Conservation (phyloP, 2,329 filamentous ascomycete species). For the Claviceps sp. region DNA sequence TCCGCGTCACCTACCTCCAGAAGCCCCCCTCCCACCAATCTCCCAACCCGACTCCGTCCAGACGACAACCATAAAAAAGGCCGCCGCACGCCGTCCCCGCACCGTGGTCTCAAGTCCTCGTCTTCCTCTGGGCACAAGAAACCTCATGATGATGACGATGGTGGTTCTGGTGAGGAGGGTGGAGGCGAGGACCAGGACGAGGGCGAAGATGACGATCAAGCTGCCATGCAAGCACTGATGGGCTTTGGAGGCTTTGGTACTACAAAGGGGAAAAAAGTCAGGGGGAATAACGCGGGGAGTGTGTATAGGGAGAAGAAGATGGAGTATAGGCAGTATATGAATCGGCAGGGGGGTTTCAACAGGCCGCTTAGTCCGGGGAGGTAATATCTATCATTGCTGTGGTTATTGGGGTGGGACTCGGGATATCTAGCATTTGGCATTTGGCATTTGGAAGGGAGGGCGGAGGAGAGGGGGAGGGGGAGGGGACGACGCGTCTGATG, state of each 20-base stretch:
- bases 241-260: slow-evolving; percentile 76
- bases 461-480: no score
- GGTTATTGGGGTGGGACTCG: no score
- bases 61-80: slow-evolving; percentile 10
- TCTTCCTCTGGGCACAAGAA: slow-evolving; percentile 11
- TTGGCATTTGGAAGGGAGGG: no score
- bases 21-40: slow-evolving; percentile 10
- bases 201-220: slow-evolving; percentile 48
- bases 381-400: slow-evolving; percentile 10
- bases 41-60: slow-evolving; percentile 23
- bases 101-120: slow-evolving; percentile 1
- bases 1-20: slow-evolving; percentile 22
- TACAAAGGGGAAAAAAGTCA: slow-evolving; percentile 80
- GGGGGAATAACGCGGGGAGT: slow-evolving; percentile 71
- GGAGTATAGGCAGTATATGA: slow-evolving; percentile 96
- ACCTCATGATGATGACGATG: no score
- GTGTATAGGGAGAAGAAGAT: slow-evolving; percentile 89
- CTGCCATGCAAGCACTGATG: slow-evolving; percentile 73
- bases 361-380: slow-evolving; percentile 52
- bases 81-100: slow-evolving; percentile 9
- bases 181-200: slow-evolving; percentile 9
- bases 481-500: no score
- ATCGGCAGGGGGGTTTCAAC: slow-evolving; percentile 71
- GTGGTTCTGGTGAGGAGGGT: no score
- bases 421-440: no score